Percentiles rank a stretch among this genome's conserved stretches.
These are phyloP conservation scores for Dioszegia crocea DNA, from an alignment of 768 basidiomycete species.

Conservation along the genomic window DNA sequence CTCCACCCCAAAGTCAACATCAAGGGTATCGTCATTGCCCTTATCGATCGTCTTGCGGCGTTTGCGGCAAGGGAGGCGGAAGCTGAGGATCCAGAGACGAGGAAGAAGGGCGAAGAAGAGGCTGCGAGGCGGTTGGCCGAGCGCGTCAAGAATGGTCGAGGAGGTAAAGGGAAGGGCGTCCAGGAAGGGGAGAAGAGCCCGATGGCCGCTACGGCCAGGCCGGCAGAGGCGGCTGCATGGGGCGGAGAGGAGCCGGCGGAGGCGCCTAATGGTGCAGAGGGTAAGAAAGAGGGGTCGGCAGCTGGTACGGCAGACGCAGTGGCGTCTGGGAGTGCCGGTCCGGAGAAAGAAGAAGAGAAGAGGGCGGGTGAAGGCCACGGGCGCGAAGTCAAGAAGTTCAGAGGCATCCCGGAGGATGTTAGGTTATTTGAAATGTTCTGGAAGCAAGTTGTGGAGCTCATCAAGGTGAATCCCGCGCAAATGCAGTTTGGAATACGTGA, in stretches of 20 bases:
- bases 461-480: conserved; percentile 68
- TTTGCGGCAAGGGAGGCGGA: conserved; percentile 97
- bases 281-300: conserved; percentile 7
- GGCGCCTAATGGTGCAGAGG: background rate
- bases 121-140: conserved; percentile 83
- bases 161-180: conserved; percentile 55
- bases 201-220: conserved; percentile 21
- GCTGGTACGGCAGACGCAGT: background rate
- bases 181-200: conserved; percentile 25
- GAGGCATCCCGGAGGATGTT: conserved; percentile 92
- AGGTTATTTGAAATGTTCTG: conserved; percentile 97
- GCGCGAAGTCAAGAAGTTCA: conserved; percentile 63
- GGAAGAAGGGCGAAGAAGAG: conserved; percentile 86
- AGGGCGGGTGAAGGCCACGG: conserved; percentile 33
- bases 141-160: conserved; percentile 70
- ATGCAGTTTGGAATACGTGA: background rate
- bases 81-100: conserved; percentile 91
- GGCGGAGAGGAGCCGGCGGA: conserved; percentile 2
- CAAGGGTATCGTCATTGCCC: conserved; percentile 94
- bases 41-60: conserved; percentile 91
- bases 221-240: conserved; percentile 4
- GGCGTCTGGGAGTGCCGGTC: conserved; percentile 41
- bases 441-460: conserved; percentile 91
- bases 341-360: conserved; percentile 3
- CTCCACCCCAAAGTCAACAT: conserved; percentile 98